These are phyloP conservation scores for Cyclotella sp. DNA, from an alignment of 108 stramenopile genomes.

Conservation along the genomic window DNA sequence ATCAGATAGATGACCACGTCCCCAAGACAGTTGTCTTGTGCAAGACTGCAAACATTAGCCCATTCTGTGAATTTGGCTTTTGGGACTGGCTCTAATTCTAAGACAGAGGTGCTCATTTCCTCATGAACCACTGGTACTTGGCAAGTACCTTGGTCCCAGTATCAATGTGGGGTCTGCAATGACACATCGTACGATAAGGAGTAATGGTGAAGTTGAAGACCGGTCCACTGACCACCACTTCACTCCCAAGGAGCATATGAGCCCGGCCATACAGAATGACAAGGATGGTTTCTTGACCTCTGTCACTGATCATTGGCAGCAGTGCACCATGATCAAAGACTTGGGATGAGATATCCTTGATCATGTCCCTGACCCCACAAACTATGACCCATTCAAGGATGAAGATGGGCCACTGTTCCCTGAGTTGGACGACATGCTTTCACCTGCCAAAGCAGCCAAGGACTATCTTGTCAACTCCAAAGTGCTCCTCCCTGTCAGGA, in stretches of 20 bases:
- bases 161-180: not conserved
- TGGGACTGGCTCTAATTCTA: conserved; percentile 47
- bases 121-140: conserved; percentile 8
- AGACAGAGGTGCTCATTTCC: not conserved
- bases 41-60: conserved; percentile 52
- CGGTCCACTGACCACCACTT: not conserved
- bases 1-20: conserved; percentile 23
- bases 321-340: too few species aligned
- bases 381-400: too few species aligned
- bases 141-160: conserved; percentile 40
- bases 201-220: conserved; percentile 26
- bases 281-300: too few species aligned
- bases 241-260: conserved; percentile 9
- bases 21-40: conserved; percentile 40
- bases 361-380: too few species aligned
- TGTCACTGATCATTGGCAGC: too few species aligned
- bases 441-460: too few species aligned
- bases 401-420: too few species aligned
- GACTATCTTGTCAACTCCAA: too few species aligned
- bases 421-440: too few species aligned
- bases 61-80: conserved; percentile 41
- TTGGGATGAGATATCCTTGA: too few species aligned
- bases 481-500: too few species aligned
- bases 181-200: conserved; percentile 17
- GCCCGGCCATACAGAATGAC: not conserved